Percentiles rank a stretch among this genome's conserved stretches.
These are phyloP conservation scores for Bidens hawaiensis DNA, from an alignment of 140 eudicot species.

Conservation along the genomic window DNA sequence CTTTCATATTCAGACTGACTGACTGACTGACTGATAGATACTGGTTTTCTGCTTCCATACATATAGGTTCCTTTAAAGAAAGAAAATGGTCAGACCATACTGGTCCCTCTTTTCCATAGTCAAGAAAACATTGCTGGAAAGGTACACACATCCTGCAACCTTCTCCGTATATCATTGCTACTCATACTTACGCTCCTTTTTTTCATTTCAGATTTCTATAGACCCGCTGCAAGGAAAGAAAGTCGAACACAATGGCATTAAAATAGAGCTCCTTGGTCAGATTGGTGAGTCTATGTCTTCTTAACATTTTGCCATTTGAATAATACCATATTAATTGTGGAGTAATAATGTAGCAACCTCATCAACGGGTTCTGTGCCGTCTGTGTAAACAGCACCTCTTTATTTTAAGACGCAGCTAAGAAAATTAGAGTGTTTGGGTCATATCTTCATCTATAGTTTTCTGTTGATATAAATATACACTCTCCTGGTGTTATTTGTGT, in stretches of 20 bases:
- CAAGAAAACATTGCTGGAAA: constrained; percentile 88
- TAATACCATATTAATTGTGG: no score
- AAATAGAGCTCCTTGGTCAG: constrained; percentile 96
- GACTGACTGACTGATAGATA: background rate
- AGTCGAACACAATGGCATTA: constrained; percentile 96
- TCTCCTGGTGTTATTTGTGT: no score
- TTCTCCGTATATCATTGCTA: background rate
- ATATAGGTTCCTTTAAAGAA: constrained; percentile 83
- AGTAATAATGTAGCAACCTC: no score
- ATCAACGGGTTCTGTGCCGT: no score
- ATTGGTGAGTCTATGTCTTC: constrained; percentile 61
- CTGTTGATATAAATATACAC: no score
- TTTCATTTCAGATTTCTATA: constrained; percentile 70
- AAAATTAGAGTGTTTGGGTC: no score
- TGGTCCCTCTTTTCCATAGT: constrained; percentile 95
- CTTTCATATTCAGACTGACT: no score
- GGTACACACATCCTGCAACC: constrained; percentile 57
- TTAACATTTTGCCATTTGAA: constrained; percentile 3
- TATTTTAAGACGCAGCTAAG: no score
- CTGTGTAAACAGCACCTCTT: no score
- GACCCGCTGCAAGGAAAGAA: constrained; percentile 97
- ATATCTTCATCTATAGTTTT: no score
- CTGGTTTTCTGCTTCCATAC: background rate
- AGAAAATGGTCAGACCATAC: constrained; percentile 84
- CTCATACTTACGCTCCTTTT: background rate